A percentile compares a stretch with the other conserved stretches of the same genome.
Evolutionary conservation across 768 basidiomycete genomes (phyloP).

Genomic region (Favolaschia claudopus): DNA sequence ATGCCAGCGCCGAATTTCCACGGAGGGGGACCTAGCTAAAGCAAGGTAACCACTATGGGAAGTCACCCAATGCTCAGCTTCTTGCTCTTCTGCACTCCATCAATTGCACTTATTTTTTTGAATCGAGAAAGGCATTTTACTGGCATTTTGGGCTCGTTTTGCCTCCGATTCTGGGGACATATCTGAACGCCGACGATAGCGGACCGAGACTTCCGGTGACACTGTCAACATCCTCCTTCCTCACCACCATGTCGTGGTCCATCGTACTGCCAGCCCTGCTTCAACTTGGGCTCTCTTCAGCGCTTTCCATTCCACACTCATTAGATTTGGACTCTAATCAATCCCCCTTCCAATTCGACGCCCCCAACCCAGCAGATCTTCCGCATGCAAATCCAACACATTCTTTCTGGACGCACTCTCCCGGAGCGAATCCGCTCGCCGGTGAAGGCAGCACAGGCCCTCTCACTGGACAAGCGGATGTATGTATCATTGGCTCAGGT

Average conservation of each 20-base stretch:
- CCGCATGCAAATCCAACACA: conserved; percentile 71
- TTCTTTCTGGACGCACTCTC: conserved; percentile 75
- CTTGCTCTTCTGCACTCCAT: no score
- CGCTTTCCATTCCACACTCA: conserved; percentile 4
- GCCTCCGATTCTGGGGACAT: no score
- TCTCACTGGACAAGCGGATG: conserved; percentile 67
- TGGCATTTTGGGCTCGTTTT: no score
- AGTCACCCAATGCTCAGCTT: no score
- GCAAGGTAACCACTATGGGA: no score
- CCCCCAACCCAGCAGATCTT: conserved; percentile 30
- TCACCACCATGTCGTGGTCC: conserved; percentile 5
- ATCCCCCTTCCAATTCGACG: not conserved
- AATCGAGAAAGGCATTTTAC: no score
- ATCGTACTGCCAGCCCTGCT: not conserved
- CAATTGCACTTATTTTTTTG: no score
- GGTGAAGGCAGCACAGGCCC: conserved; percentile 68
- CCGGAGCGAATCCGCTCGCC: conserved; percentile 71
- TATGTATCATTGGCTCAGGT: conserved; percentile 83
- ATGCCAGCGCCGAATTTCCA: no score
- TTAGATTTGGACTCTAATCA: not conserved
- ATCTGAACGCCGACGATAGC: no score
- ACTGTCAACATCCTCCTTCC: not conserved
- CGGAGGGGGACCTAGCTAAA: no score
- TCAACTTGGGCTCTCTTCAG: no score
- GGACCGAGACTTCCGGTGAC: not conserved